Evolutionary conservation across 495 filamentous ascomycete species (phyloP).

Genomic region (Penicillium daleae): DNA sequence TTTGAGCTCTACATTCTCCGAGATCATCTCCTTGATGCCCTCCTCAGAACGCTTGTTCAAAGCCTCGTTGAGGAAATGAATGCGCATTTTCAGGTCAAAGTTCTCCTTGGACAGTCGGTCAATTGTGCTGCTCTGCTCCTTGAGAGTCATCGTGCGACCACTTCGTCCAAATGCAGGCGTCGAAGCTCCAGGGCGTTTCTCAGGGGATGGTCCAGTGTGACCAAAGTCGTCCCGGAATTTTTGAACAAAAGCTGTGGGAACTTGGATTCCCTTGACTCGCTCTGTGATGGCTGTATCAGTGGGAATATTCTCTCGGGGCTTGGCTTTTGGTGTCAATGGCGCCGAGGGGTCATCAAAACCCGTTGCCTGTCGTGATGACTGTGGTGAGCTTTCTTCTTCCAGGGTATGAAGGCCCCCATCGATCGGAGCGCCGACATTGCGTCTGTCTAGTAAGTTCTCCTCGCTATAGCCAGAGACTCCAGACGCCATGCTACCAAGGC

Average conservation of each 20-base stretch:
- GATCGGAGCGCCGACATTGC: constrained; percentile 38
- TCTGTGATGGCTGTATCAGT: constrained; percentile 89
- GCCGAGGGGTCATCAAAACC: constrained; percentile 32
- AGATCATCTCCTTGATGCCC: constrained; percentile 94
- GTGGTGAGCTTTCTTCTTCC: constrained; percentile 58
- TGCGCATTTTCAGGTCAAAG: constrained; percentile 96
- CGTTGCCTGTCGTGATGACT: constrained; percentile 39
- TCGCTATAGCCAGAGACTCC: constrained; percentile 80
- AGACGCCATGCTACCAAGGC: constrained; percentile 93
- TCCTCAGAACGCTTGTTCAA: constrained; percentile 93
- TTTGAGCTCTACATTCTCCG: constrained; percentile 93
- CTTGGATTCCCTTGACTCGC: constrained; percentile 83
- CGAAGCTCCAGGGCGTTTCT: constrained; percentile 52
- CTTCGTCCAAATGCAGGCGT: constrained; percentile 61
- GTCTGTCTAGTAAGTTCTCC: constrained; percentile 49
- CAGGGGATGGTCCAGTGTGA: constrained; percentile 58
- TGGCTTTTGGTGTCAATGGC: constrained; percentile 54
- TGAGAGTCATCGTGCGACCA: constrained; percentile 86
- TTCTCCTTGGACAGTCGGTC: constrained; percentile 92
- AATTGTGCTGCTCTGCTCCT: constrained; percentile 96
- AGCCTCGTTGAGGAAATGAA: constrained; percentile 93
- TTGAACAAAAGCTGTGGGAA: constrained; percentile 84
- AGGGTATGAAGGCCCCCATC: constrained; percentile 63
- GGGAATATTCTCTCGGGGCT: constrained; percentile 56
- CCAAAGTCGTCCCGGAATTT: constrained; percentile 71